Percentiles rank a stretch among this genome's conserved stretches.
phyloP scores from a whole-genome alignment of 768 basidiomycete genomes.

The Leccinum rimulosum region DNA sequence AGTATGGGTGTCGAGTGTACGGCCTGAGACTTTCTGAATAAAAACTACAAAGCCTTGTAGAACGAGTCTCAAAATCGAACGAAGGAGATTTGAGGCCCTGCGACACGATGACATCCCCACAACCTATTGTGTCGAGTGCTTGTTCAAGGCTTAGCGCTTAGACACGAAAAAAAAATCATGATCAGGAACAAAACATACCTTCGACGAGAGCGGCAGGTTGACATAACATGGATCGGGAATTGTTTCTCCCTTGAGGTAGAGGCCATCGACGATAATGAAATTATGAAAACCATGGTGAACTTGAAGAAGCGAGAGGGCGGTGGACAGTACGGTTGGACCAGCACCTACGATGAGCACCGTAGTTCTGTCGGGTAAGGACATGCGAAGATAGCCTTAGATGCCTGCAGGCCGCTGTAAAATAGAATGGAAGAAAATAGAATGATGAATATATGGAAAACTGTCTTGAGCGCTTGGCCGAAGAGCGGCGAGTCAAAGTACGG shows the following conservation, averaged over 20 bases:
- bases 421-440: too few relatives aligned
- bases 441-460: too few relatives aligned
- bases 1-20: constrained; percentile 45
- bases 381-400: background rate
- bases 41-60: constrained; percentile 24
- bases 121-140: constrained; percentile 46
- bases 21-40: constrained; percentile 36
- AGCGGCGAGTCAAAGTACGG: too few relatives aligned
- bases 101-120: constrained; percentile 37
- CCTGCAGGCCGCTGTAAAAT: too few relatives aligned
- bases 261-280: constrained; percentile 46
- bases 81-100: constrained; percentile 33
- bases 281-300: constrained; percentile 40
- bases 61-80: constrained; percentile 33
- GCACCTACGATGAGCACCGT: constrained; percentile 50
- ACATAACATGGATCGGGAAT: constrained; percentile 45
- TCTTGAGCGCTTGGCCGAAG: too few relatives aligned
- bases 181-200: background rate
- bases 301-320: constrained; percentile 45
- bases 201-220: constrained; percentile 36
- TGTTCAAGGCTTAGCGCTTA: constrained; percentile 30
- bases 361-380: constrained; percentile 34
- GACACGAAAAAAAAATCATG: constrained; percentile 1
- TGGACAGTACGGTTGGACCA: constrained; percentile 47
- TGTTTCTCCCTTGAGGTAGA: constrained; percentile 27